phyloP scores from a whole-genome alignment of 169 alveolate species.

The Eimeria sp. region DNA sequence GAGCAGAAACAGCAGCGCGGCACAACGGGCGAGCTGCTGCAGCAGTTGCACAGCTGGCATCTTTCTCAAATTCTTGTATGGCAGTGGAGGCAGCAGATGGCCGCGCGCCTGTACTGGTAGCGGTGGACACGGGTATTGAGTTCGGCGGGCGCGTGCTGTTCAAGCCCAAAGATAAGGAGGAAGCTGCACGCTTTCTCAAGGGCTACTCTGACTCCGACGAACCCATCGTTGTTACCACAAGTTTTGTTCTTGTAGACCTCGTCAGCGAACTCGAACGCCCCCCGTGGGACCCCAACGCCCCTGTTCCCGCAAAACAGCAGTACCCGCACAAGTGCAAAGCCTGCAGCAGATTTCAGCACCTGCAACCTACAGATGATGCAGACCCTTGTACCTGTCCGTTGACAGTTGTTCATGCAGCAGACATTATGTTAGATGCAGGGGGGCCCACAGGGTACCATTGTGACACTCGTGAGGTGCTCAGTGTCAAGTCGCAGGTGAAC shows the following conservation, averaged over 20 bases:
- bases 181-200: conserved; percentile 67
- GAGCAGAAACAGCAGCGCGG: conserved; percentile 39
- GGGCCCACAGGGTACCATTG: conserved; percentile 41
- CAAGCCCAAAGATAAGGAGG: conserved; percentile 66
- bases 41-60: conserved; percentile 59
- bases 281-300: conserved; percentile 67
- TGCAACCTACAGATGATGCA: not conserved
- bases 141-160: conserved; percentile 30
- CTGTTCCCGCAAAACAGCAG: conserved; percentile 21
- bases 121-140: conserved; percentile 57
- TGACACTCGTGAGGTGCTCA: conserved; percentile 41
- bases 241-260: conserved; percentile 47
- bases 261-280: conserved; percentile 18
- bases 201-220: conserved; percentile 43
- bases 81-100: conserved; percentile 72
- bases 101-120: conserved; percentile 68
- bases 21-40: conserved; percentile 30
- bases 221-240: conserved; percentile 48
- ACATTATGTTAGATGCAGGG: conserved; percentile 10
- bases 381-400: conserved; percentile 31
- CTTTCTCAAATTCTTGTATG: conserved; percentile 54
- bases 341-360: conserved; percentile 27
- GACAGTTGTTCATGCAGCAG: conserved; percentile 69
- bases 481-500: conserved; percentile 16
- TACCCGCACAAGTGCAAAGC: conserved; percentile 59